Evolutionary conservation across 768 basidiomycete genomes (phyloP).

Genomic region (Dentipellis fragilis): DNA sequence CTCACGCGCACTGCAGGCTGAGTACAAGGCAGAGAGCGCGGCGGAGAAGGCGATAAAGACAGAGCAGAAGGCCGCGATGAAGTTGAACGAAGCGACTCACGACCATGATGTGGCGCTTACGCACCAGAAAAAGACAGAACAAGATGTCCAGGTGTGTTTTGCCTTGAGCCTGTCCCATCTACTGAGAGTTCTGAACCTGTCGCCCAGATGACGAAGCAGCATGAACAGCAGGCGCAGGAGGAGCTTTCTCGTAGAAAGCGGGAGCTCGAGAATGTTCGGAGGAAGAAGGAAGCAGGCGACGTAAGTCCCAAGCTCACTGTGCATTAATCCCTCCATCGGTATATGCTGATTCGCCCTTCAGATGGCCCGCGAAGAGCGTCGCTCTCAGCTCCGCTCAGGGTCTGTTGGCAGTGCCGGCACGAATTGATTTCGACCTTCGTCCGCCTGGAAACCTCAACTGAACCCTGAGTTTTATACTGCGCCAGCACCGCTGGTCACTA

Average conservation of each 20-base stretch:
- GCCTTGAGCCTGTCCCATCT: too few relatives aligned
- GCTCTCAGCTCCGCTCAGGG: not conserved
- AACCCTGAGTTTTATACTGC: too few relatives aligned
- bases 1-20: slow-evolving; percentile 21
- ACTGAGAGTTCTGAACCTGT: not conserved
- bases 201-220: slow-evolving; percentile 18
- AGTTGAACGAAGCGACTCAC: slow-evolving; percentile 42
- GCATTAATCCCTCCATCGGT: not conserved
- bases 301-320: slow-evolving; percentile 11
- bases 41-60: slow-evolving; percentile 38
- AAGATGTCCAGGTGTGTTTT: slow-evolving; percentile 30
- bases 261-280: slow-evolving; percentile 17
- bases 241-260: slow-evolving; percentile 17
- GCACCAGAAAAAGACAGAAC: slow-evolving; percentile 30
- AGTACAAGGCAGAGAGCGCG: slow-evolving; percentile 36
- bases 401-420: not conserved
- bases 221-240: slow-evolving; percentile 16
- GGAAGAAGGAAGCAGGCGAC: slow-evolving; percentile 20
- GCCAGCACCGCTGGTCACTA: too few relatives aligned
- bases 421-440: not conserved
- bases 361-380: not conserved
- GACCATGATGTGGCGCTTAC: slow-evolving; percentile 40
- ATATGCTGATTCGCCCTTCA: not conserved
- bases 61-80: slow-evolving; percentile 41
- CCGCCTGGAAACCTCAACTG: not conserved